Evolutionary conservation across 805 yeast species (phyloP).

Genomic region (Suhomyces faveliae): DNA sequence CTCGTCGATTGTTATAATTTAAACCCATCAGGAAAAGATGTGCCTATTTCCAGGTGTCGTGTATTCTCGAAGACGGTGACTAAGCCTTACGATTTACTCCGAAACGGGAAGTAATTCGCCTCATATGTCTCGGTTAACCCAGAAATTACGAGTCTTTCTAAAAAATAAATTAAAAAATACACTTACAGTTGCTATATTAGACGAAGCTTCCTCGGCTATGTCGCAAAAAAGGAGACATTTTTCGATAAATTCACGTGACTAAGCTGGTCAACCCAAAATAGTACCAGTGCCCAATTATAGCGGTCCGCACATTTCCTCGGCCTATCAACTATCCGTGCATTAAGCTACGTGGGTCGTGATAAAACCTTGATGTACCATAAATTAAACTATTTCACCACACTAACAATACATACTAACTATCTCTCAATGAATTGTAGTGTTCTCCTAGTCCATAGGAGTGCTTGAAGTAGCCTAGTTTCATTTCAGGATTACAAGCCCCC

Average conservation of each 20-base stretch:
- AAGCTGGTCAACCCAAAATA: neutral
- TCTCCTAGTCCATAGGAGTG: slow-evolving; percentile 90
- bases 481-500: slow-evolving; percentile 46
- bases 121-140: neutral
- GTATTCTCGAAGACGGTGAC: neutral
- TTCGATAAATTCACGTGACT: slow-evolving; percentile 7
- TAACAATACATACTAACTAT: slow-evolving; percentile 4
- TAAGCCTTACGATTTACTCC: neutral
- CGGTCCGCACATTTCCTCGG: neutral
- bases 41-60: slow-evolving; percentile 1
- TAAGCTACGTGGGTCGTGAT: no score
- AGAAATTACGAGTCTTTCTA: neutral
- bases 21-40: neutral
- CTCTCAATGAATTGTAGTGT: slow-evolving; percentile 76
- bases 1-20: neutral
- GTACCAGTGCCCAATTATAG: no score
- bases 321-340: no score
- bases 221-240: slow-evolving; percentile 4
- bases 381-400: neutral
- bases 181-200: neutral
- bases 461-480: slow-evolving; percentile 77
- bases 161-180: neutral
- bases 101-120: neutral
- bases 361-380: neutral
- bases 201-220: neutral